A percentile compares a stretch with the other conserved stretches of the same genome.
Conservation (phyloP, 768 basidiomycete species). For the Auriscalpium microsporum region DNA sequence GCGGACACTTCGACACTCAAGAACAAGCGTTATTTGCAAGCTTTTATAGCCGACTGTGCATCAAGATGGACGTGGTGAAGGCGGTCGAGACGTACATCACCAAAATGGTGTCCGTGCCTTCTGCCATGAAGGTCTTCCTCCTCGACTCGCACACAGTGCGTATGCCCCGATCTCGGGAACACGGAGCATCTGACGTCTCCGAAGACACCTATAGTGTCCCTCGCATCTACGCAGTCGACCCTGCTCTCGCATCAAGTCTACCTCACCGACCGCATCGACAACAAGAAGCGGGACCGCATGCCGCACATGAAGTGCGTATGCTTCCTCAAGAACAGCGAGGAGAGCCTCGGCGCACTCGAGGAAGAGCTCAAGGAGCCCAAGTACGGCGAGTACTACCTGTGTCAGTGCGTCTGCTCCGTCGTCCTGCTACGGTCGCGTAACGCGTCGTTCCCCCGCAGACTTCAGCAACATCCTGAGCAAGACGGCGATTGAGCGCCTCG, state of each 20-base stretch:
- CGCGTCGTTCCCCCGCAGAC: conserved; percentile 39
- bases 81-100: conserved; percentile 91
- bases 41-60: no score
- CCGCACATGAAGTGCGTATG: conserved; percentile 97
- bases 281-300: conserved; percentile 83
- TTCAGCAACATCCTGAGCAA: conserved; percentile 94
- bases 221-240: conserved; percentile 89
- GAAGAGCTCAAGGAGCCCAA: conserved; percentile 82
- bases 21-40: no score
- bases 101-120: conserved; percentile 78
- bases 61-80: conserved; percentile 84
- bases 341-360: conserved; percentile 76
- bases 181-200: neutral
- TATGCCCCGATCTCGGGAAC: neutral
- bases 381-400: conserved; percentile 98
- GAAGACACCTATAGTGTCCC: conserved; percentile 91
- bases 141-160: conserved; percentile 90
- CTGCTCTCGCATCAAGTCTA: conserved; percentile 95
- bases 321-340: conserved; percentile 77
- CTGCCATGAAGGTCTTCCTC: conserved; percentile 91
- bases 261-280: conserved; percentile 96
- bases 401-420: conserved; percentile 75
- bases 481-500: conserved; percentile 82
- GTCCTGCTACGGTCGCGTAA: conserved; percentile 1
- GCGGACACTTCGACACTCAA: no score